Evolutionary conservation across 1,284 basidiomycete species (phyloP).

Genomic region (Trichosporon asahii): DNA sequence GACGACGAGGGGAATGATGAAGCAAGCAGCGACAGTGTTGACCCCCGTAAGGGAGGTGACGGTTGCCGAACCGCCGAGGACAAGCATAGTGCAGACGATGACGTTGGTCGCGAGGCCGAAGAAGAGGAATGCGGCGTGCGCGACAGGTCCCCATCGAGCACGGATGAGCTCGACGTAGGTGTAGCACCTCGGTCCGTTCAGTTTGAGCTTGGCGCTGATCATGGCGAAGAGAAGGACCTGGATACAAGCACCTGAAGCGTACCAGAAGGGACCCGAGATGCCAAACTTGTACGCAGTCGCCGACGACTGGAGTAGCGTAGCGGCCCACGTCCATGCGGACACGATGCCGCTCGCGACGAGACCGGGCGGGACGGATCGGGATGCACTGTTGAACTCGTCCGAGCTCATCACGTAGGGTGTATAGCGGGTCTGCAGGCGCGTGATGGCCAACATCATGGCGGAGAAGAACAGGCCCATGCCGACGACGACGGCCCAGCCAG

Average conservation of each 20-base stretch:
- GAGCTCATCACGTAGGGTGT: constrained; percentile 39
- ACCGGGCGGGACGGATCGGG: constrained; percentile 71
- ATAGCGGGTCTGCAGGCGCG: constrained; percentile 44
- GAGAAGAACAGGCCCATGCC: constrained; percentile 82
- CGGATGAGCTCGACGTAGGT: constrained; percentile 62
- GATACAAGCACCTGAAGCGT: constrained; percentile 52
- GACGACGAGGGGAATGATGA: constrained; percentile 57
- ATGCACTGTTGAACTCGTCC: constrained; percentile 73
- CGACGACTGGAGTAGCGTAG: constrained; percentile 52
- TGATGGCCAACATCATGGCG: constrained; percentile 62
- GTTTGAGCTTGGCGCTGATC: constrained; percentile 59
- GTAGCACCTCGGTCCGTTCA: constrained; percentile 55
- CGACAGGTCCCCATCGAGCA: constrained; percentile 67
- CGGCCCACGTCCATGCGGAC: constrained; percentile 59
- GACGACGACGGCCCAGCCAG: constrained; percentile 76
- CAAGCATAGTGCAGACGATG: constrained; percentile 63
- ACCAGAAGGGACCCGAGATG: constrained; percentile 57
- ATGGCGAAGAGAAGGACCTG: constrained; percentile 57
- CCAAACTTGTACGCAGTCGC: constrained; percentile 65
- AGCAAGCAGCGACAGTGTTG: constrained; percentile 74
- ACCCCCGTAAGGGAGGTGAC: constrained; percentile 77
- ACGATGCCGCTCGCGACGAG: constrained; percentile 87
- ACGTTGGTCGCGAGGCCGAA: constrained; percentile 73
- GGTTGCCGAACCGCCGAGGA: constrained; percentile 70
- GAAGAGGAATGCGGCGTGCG: constrained; percentile 73